Conservation (phyloP, 148 eudicot species). For the Limonium bicolor region DNA sequence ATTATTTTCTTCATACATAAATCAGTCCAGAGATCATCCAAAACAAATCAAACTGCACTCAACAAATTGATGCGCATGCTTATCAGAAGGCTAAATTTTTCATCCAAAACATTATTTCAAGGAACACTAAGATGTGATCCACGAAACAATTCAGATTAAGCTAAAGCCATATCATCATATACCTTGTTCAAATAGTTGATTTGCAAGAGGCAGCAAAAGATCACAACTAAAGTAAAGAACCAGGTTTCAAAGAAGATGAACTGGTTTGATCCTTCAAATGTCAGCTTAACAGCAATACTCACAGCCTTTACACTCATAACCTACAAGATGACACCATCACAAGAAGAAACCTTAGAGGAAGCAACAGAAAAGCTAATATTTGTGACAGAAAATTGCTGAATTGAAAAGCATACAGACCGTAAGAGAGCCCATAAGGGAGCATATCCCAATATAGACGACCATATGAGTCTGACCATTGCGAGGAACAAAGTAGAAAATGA, state of each 20-base stretch:
- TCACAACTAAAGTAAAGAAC: constrained; percentile 55
- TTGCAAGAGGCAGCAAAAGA: constrained; percentile 48
- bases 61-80: no score
- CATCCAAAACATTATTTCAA: no score
- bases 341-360: neutral
- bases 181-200: constrained; percentile 95
- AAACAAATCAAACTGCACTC: no score
- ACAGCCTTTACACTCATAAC: constrained; percentile 94
- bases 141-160: no score
- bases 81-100: no score
- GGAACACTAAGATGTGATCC: no score
- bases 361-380: neutral
- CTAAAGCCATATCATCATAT: no score
- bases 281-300: constrained; percentile 70
- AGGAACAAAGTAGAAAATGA: constrained; percentile 57
- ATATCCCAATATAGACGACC: constrained; percentile 76
- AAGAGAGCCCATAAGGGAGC: constrained; percentile 87
- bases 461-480: constrained; percentile 53
- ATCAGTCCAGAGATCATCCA: no score
- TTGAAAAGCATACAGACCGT: constrained; percentile 38
- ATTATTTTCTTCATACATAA: no score
- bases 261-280: constrained; percentile 67
- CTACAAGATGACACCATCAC: constrained; percentile 16
- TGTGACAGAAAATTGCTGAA: neutral
- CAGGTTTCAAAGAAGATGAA: constrained; percentile 71